Evolutionary conservation across 176 grass and related monocot species (phyloP).

Genomic region (Juncus inflexus): DNA sequence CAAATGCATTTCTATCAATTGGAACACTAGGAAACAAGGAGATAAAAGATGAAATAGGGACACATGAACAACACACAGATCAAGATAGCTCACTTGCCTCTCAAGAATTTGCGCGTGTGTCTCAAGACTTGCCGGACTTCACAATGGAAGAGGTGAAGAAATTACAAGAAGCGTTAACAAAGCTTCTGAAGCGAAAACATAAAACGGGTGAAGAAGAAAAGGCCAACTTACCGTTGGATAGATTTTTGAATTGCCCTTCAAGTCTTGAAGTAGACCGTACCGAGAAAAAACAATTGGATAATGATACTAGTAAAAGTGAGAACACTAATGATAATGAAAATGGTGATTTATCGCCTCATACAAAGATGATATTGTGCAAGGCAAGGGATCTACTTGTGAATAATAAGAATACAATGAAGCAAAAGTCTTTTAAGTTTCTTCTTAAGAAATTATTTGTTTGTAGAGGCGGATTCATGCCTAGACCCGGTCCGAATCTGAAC

Average conservation of each 20-base stretch:
- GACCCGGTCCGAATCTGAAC: slow-evolving; percentile 41
- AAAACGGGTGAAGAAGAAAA: slow-evolving; percentile 35
- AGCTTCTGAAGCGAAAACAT: slow-evolving; percentile 39
- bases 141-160: slow-evolving; percentile 67
- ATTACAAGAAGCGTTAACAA: slow-evolving; percentile 64
- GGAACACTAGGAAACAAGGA: slow-evolving; percentile 55
- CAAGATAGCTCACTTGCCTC: slow-evolving; percentile 12
- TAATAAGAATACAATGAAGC: slow-evolving; percentile 38
- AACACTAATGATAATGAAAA: slow-evolving; percentile 22
- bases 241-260: slow-evolving; percentile 83
- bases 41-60: slow-evolving; percentile 25
- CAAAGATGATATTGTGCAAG: slow-evolving; percentile 76
- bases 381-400: slow-evolving; percentile 60
- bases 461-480: slow-evolving; percentile 44
- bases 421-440: slow-evolving; percentile 61
- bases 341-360: slow-evolving; percentile 66
- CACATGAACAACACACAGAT: slow-evolving; percentile 12
- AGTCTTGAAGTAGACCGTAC: slow-evolving; percentile 73
- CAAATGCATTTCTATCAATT: slow-evolving; percentile 51
- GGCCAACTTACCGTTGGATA: slow-evolving; percentile 56
- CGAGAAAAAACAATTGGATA: neutral
- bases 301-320: neutral
- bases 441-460: slow-evolving; percentile 76
- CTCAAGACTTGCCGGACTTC: slow-evolving; percentile 54
- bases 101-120: slow-evolving; percentile 8